Evolutionary conservation across 768 basidiomycete genomes (phyloP).

Genomic region (Podaxis pistillaris): DNA sequence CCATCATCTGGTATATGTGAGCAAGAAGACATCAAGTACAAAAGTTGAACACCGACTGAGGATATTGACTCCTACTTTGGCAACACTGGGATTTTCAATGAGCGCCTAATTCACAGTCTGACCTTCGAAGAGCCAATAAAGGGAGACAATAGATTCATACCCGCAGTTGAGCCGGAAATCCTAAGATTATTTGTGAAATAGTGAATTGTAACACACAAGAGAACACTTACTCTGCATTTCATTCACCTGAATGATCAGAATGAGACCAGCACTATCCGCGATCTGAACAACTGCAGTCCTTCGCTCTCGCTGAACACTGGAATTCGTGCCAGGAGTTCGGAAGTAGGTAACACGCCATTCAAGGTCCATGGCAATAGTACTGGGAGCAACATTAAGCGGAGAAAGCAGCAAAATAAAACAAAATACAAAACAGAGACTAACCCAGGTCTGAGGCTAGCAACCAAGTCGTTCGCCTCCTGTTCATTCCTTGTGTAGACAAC

Average conservation of each 20-base stretch:
- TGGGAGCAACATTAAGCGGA: neutral
- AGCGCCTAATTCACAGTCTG: constrained; percentile 21
- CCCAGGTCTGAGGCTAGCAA: constrained; percentile 25
- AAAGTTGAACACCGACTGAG: constrained; percentile 22
- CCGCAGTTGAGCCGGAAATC: constrained; percentile 30
- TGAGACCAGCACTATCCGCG: constrained; percentile 27
- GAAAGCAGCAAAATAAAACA: neutral
- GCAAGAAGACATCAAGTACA: neutral
- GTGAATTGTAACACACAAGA: neutral
- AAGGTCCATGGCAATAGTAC: constrained; percentile 32
- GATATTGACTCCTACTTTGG: constrained; percentile 34
- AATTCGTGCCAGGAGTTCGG: neutral
- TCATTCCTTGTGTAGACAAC: constrained; percentile 29
- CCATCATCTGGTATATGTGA: constrained; percentile 29
- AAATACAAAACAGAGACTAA: constrained; percentile 9
- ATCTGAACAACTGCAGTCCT: constrained; percentile 31
- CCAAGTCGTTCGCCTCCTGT: constrained; percentile 30
- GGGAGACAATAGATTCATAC: constrained; percentile 1
- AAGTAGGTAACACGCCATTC: constrained; percentile 30
- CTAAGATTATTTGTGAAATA: constrained; percentile 15
- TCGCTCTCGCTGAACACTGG: constrained; percentile 16
- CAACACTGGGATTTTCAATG: constrained; percentile 27
- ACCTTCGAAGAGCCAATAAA: neutral
- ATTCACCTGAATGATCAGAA: constrained; percentile 31
- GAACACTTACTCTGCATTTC: constrained; percentile 27